Evolutionary conservation across 1,284 basidiomycete genomes (phyloP), one percentile per base, ranked within the genome.

Genomic region (Mycena citricolor): DNA sequence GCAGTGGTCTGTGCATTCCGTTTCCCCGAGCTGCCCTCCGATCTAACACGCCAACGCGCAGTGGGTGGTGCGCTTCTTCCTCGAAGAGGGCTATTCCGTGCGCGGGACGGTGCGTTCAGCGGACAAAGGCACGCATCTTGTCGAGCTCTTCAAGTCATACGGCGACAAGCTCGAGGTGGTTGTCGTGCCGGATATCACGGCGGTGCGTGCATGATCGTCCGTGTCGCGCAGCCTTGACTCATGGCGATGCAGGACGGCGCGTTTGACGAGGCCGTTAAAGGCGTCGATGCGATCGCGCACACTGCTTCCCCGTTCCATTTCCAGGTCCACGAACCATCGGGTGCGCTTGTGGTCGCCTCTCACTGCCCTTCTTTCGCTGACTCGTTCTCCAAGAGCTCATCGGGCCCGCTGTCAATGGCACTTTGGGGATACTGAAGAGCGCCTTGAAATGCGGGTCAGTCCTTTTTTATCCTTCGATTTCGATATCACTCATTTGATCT

Each of bases 191-290:
- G 77, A 79, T 54, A 73, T 77, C 21, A 58, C 65, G 5, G 58
- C 66, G 64, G 72, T 69, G 32, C 11, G 26, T 30, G 21, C 19
- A n/a, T 30, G 1, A 30, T 30, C 26, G 5, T 20, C 21, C 17
- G 16, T 39, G 19, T 17, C n/a, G 23, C n/a, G n/a, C n/a, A 5
- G 17, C 38, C 8, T 32, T 42, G 13, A 16, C 23, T n/a, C 34
- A 14, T 28, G 39, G 10, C 16, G 16, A 31, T 44, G 12, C 48
- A 79, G 77, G 67, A 70, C 5, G 77, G 76, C 4, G 78, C 75
- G 2, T 85, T 84, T 49, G 79, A 84, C 53, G 74, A 81, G 25
- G 81, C 79, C 1, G 81, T 85, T 46, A 74, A 76, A 54, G 82
- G 69, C 2, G 76, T 84, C 12, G 74, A 79, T 47, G 79, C 68